Evolutionary conservation across 805 yeast species (phyloP).

Genomic region (Torulaspora microellipsoides): DNA sequence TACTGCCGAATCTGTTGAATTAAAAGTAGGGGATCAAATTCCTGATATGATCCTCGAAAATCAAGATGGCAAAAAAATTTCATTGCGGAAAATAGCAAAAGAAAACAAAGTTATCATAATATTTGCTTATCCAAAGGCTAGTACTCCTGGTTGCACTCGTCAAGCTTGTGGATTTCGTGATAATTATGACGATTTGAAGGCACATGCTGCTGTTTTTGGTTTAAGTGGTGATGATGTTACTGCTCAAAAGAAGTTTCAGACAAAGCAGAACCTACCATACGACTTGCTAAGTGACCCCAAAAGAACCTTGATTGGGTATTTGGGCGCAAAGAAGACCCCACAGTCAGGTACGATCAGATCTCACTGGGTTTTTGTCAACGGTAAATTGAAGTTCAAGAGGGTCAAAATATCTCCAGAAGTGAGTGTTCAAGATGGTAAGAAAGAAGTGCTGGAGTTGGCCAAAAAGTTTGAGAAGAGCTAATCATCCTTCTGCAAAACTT

Average conservation of each 20-base stretch:
- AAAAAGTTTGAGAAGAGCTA: conserved; percentile 16
- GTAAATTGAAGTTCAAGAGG: conserved; percentile 47
- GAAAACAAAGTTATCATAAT: conserved; percentile 46
- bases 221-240: conserved; percentile 76
- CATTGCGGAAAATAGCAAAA: conserved; percentile 40
- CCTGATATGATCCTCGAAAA: conserved; percentile 61
- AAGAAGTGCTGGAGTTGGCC: conserved; percentile 46
- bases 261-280: conserved; percentile 69
- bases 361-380: conserved; percentile 87
- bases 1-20: conserved; percentile 8
- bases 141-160: conserved; percentile 94
- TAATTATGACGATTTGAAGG: conserved; percentile 41
- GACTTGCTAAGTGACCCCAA: conserved; percentile 73
- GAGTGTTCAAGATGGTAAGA: conserved; percentile 56
- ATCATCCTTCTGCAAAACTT: neutral
- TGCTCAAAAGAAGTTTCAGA: conserved; percentile 71
- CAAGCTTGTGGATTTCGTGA: conserved; percentile 89
- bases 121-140: conserved; percentile 85
- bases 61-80: conserved; percentile 64
- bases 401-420: conserved; percentile 47
- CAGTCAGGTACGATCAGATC: conserved; percentile 71
- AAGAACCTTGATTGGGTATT: conserved; percentile 57
- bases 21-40: conserved; percentile 56
- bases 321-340: conserved; percentile 83
- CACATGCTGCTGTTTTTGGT: conserved; percentile 60